Evolutionary conservation across 768 basidiomycete species (phyloP).

Genomic region (Hygrophorus russula): DNA sequence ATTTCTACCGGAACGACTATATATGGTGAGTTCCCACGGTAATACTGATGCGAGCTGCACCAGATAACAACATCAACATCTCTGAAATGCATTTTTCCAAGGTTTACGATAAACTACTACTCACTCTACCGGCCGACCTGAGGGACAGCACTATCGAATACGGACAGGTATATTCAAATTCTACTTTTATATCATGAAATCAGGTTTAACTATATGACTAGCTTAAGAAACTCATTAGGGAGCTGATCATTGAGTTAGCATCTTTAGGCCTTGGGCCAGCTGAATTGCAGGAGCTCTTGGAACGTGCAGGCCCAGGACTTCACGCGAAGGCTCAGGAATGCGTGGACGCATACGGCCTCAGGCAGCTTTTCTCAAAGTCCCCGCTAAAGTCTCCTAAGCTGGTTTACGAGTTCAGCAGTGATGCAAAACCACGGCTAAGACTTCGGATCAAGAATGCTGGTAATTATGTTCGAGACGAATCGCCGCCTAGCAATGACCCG

Average conservation of each 20-base stretch:
- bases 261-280: constrained; percentile 50
- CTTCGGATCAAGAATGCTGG: no score
- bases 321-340: neutral
- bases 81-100: constrained; percentile 65
- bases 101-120: constrained; percentile 49
- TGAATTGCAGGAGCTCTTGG: constrained; percentile 29
- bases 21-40: no score
- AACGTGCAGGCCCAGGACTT: constrained; percentile 8
- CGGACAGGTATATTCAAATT: constrained; percentile 45
- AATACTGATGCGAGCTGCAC: no score
- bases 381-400: neutral
- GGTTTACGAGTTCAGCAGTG: no score
- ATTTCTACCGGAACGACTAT: no score
- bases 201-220: constrained; percentile 18
- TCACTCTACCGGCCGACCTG: constrained; percentile 65
- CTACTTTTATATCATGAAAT: neutral
- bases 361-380: constrained; percentile 5
- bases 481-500: no score
- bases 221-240: constrained; percentile 87
- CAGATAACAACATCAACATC: no score
- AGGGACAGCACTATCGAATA: constrained; percentile 77
- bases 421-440: no score
- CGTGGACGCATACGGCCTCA: neutral
- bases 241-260: constrained; percentile 68
- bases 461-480: no score